phyloP scores from a whole-genome alignment of 176 grass and related monocot species.

The Aegilops longissima region DNA sequence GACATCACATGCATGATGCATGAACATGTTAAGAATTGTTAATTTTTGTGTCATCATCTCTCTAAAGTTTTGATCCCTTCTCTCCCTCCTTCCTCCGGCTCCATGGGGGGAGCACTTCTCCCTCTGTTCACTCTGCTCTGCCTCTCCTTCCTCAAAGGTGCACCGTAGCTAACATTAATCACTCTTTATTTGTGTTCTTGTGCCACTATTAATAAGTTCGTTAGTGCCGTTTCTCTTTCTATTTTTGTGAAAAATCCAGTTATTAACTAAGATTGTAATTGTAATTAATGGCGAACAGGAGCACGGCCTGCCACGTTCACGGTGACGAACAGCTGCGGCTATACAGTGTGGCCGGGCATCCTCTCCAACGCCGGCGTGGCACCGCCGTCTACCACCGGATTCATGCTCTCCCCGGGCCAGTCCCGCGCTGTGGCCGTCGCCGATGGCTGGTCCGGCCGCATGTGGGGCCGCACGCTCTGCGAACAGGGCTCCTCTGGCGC shows the following conservation, averaged over 20 bases:
- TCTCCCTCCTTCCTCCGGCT: not conserved
- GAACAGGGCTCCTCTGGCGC: not conserved
- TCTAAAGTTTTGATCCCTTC: not conserved
- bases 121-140: slow-evolving; percentile 19
- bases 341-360: not conserved
- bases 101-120: slow-evolving; percentile 25
- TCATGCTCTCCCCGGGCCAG: slow-evolving; percentile 36
- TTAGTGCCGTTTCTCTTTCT: too few species aligned
- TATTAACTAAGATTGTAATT: too few species aligned
- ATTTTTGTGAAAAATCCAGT: too few species aligned
- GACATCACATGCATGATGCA: not conserved
- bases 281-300: not conserved
- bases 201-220: too few species aligned
- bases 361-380: slow-evolving; percentile 51
- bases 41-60: not conserved
- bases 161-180: not conserved
- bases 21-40: not conserved
- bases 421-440: not conserved
- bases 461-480: slow-evolving; percentile 62
- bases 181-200: not conserved
- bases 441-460: slow-evolving; percentile 46
- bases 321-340: slow-evolving; percentile 46
- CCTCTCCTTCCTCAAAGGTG: slow-evolving; percentile 35
- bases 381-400: slow-evolving; percentile 40
- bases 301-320: slow-evolving; percentile 29